A percentile compares a stretch with the other conserved stretches of the same genome.
Evolutionary conservation across 2,329 filamentous ascomycete genomes (phyloP).

Genomic region (Gnomoniopsis sp.): DNA sequence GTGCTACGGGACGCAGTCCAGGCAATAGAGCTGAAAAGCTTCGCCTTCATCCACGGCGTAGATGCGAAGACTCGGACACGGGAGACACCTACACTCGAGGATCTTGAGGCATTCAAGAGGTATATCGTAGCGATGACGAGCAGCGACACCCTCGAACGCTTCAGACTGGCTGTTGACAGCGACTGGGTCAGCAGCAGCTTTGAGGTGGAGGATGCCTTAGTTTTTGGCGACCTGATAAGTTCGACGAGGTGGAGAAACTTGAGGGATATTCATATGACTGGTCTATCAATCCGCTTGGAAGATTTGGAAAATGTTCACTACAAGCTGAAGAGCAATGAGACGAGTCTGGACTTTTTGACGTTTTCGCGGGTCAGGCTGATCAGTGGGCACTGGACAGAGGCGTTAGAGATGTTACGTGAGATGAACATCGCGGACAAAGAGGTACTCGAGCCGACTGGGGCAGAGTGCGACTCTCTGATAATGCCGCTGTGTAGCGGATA

Average conservation of each 20-base stretch:
- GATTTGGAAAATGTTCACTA: conserved; percentile 1
- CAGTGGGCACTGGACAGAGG: conserved; percentile 7
- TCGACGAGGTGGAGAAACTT: not conserved
- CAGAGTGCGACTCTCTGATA: conserved; percentile 2
- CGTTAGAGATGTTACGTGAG: conserved; percentile 4
- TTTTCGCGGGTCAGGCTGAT: conserved; percentile 1
- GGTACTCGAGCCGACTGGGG: conserved; percentile 3
- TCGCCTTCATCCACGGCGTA: conserved; percentile 4
- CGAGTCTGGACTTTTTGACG: conserved; percentile 9
- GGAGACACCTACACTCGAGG: not conserved
- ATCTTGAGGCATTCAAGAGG: not conserved
- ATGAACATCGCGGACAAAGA: conserved; percentile 7
- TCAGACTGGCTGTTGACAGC: conserved; percentile 7
- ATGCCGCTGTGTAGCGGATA: not conserved
- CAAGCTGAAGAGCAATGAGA: not conserved
- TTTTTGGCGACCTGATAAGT: not conserved
- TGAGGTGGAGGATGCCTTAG: not conserved
- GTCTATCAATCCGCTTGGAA: not conserved
- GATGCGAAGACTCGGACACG: not conserved
- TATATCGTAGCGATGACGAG: conserved; percentile 10
- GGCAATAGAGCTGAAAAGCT: conserved; percentile 1
- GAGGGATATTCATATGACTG: conserved; percentile 7
- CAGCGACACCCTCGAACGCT: conserved; percentile 3
- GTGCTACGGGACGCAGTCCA: not conserved
- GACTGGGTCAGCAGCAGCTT: conserved; percentile 4